phyloP scores from a whole-genome alignment of 768 basidiomycete species.

The Mycena epipterygia region DNA sequence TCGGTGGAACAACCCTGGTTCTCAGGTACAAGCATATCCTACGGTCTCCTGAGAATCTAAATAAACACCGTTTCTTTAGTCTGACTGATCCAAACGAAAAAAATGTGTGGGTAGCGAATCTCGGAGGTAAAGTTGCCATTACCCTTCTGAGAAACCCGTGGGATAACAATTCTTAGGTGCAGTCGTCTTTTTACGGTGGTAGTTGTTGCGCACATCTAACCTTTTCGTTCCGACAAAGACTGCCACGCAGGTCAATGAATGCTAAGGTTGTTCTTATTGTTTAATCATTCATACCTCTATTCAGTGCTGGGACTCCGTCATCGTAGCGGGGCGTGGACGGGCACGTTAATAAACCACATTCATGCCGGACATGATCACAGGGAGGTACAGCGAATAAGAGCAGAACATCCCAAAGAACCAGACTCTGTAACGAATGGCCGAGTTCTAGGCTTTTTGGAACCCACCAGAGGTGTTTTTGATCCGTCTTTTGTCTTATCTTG shows the following conservation, averaged over 20 bases:
- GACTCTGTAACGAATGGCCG: constrained; percentile 59
- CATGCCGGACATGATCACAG: constrained; percentile 58
- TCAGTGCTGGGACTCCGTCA: constrained; percentile 54
- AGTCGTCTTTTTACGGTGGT: neutral
- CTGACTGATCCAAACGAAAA: constrained; percentile 63
- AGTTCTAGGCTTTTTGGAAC: constrained; percentile 69
- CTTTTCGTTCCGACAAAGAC: constrained; percentile 41
- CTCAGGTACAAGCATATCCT: constrained; percentile 41
- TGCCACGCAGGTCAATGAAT: constrained; percentile 60
- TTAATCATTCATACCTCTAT: constrained; percentile 28
- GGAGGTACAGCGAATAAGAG: constrained; percentile 60
- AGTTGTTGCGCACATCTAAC: neutral
- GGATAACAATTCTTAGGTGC: constrained; percentile 16
- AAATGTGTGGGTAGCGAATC: constrained; percentile 72
- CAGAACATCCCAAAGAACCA: constrained; percentile 66
- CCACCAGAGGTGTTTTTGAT: constrained; percentile 63
- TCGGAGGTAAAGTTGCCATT: constrained; percentile 51
- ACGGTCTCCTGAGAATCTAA: neutral
- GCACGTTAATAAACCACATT: constrained; percentile 55
- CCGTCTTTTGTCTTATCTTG: neutral
- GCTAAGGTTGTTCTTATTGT: neutral
- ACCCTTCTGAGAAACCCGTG: too few relatives aligned
- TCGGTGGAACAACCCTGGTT: constrained; percentile 69
- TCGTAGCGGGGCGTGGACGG: constrained; percentile 54
- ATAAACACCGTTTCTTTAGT: constrained; percentile 40